Conservation (phyloP, 257 asterid genomes). For the Scutellaria barbata region DNA sequence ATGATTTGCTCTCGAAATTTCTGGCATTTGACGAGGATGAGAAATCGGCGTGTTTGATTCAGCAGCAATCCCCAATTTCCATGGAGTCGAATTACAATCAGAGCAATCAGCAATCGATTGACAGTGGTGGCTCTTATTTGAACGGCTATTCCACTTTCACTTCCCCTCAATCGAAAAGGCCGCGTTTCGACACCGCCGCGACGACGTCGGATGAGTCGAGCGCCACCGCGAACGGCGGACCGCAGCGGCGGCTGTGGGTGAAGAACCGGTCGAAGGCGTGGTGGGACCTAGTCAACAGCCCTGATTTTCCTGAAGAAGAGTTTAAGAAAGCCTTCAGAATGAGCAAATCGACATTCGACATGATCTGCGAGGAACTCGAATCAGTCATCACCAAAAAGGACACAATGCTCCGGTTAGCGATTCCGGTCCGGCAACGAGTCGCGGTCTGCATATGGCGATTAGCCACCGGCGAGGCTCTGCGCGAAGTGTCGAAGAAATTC, state of each 20-base stretch:
- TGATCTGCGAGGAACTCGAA: constrained; percentile 49
- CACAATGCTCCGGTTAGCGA: constrained; percentile 49
- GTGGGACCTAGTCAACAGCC: constrained; percentile 54
- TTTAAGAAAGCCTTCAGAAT: constrained; percentile 48
- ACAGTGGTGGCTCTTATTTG: background rate
- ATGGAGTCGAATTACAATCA: constrained; percentile 8
- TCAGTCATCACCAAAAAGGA: constrained; percentile 44
- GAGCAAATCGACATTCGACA: constrained; percentile 49
- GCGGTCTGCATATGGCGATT: constrained; percentile 55
- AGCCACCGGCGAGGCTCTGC: constrained; percentile 62
- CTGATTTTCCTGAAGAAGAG: constrained; percentile 42
- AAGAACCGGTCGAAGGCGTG: constrained; percentile 49
- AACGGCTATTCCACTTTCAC: background rate
- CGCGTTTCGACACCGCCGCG: constrained; percentile 31
- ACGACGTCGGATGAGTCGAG: constrained; percentile 33
- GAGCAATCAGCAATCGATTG: constrained; percentile 3
- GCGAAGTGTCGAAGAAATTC: constrained; percentile 55
- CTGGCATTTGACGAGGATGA: constrained; percentile 28
- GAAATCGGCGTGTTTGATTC: background rate
- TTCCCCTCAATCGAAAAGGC: constrained; percentile 39
- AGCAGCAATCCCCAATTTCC: constrained; percentile 3
- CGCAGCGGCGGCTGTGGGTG: constrained; percentile 51
- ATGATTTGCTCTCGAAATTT: constrained; percentile 36
- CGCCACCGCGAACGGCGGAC: constrained; percentile 23
- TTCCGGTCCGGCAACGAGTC: constrained; percentile 56